Evolutionary conservation across 2,329 filamentous ascomycete genomes (phyloP), one percentile per base, ranked within the genome.

Genomic region (Beauveria pseudobassiana): DNA sequence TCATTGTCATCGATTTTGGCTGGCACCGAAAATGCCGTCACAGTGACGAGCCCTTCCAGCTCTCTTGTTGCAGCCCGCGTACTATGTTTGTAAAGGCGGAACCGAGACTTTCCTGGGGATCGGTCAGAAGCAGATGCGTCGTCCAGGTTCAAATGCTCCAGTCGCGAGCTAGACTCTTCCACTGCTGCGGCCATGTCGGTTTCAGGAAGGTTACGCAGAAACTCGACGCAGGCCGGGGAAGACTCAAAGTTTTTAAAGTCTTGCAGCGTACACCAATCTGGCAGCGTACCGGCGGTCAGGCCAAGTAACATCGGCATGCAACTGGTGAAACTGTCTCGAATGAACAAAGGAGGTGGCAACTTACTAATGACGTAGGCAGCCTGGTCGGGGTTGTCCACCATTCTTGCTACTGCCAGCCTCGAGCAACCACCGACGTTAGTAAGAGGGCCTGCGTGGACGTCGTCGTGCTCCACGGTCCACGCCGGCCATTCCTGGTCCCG

Each of bases 401-500:
- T 64, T 53, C 50, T 20, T 34, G 30, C 30, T 22, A 22, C 22
- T 22, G 22, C 22, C 22, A 22, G 22, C 22, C 22, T 22, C 22
- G 22, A 22, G 22, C 22, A 22, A 22, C 22, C 22, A 22, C 22
- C 22, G 22, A 22, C 22, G 22, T 22, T 22, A 22, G 30, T 12
- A 12, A 67, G 66, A 3, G 67, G 67, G 40, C 66, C 66, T 26
- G 53, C 24, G 54, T 67, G 57, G n/a, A 63, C 43, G 62, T 65
- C 54, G 4, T 40, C 34, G 10, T 64, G 61, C 10, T 34, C 30
- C 28, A n/a, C 18, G 20, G 51, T 51, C 65, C 67, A 68, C 10
- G 20, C 61, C 24, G 67, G 66, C 67, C 66, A 69, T 46, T 66
- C 62, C 51, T 68, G 65, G 26, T 62, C 65, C 20, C 38, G 61